Evolutionary conservation across 805 yeast genomes (phyloP), one percentile per base, ranked within the genome.

Genomic region (Candida berthetii): DNA sequence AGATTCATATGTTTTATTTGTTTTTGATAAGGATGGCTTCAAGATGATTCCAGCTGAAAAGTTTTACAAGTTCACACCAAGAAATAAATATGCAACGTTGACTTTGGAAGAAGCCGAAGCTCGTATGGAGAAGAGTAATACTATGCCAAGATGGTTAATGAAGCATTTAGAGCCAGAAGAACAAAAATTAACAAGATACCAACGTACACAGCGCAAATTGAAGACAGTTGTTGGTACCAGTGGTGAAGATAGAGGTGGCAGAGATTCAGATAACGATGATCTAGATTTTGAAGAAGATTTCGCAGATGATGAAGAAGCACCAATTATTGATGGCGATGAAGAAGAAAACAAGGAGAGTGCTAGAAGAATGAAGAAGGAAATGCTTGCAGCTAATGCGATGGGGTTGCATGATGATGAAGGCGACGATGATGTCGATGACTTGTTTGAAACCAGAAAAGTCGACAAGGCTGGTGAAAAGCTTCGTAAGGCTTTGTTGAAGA

Each of bases 261-360:
- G 78, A 46, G 87, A 80, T 49, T 82, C 88, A 10, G 96, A 88
- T 43, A 88, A 85, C 48, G 97, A 90, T 49, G 97, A 89, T 56
- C 66, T 93, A 54, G 99, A 91, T 64, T 91, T 73, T 55, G 97
- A 93, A 52, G 98, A 93, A 60, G 97, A 90, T 60, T 93, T 93
- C 64, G 97, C 93, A 22, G 99, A 93, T 62, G 99, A 93, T 61
- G 99, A 93, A 66, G 99, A 91, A 60, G 98, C 98, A 2, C 99
- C 99, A 24, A 85, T 93, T 44, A 79, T 91, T 72, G 98, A 91
- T 55, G 96, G 96, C 37, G 72, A 90, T 46, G 98, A 91, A 57
- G 96, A 93, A 55, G 98, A 93, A 57, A 85, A 87, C 60, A 89
- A 85, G 60, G 85, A 88, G 47, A 85, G 89, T 39, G 96, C 93